phyloP scores from a whole-genome alignment of 768 basidiomycete species.

The Dictyophora rubrovolvata region DNA sequence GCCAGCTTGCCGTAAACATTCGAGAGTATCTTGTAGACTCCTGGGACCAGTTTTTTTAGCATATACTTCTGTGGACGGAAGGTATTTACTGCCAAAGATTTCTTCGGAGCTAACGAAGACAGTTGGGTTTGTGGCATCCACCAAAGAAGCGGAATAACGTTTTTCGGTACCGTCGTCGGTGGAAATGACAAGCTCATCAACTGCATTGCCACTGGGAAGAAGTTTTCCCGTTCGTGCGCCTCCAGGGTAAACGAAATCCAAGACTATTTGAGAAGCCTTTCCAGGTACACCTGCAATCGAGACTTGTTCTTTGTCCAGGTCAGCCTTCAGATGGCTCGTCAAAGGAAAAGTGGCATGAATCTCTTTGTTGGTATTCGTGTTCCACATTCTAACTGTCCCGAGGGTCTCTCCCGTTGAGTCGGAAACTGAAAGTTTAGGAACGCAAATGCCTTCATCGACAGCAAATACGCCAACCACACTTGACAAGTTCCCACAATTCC shows the following conservation, averaged over 20 bases:
- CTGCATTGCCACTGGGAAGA: conserved; percentile 47
- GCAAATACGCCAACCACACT: conserved; percentile 68
- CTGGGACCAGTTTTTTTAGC: conserved; percentile 9
- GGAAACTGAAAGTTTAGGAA: conserved; percentile 14
- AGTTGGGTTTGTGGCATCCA: conserved; percentile 70
- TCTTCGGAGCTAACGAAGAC: conserved; percentile 46
- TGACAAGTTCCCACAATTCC: conserved; percentile 70
- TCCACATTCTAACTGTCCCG: conserved; percentile 47
- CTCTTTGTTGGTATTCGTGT: conserved; percentile 62
- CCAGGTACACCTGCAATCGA: conserved; percentile 63
- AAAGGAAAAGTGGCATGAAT: conserved; percentile 67
- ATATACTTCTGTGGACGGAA: conserved; percentile 24
- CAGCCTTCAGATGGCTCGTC: conserved; percentile 21
- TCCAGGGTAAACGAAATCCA: conserved; percentile 56
- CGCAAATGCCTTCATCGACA: conserved; percentile 50
- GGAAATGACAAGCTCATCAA: conserved; percentile 33
- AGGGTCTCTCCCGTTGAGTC: conserved; percentile 2
- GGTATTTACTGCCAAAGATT: conserved; percentile 29
- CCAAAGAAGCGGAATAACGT: conserved; percentile 36
- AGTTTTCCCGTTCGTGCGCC: conserved; percentile 66
- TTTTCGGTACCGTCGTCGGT: conserved; percentile 8
- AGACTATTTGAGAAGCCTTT: conserved; percentile 48
- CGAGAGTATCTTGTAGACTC: conserved; percentile 24
- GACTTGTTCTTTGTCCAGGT: conserved; percentile 37
- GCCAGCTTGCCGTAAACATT: conserved; percentile 43